Conservation (phyloP, 1,284 basidiomycete genomes). For the Ganoderma resinaceum region DNA sequence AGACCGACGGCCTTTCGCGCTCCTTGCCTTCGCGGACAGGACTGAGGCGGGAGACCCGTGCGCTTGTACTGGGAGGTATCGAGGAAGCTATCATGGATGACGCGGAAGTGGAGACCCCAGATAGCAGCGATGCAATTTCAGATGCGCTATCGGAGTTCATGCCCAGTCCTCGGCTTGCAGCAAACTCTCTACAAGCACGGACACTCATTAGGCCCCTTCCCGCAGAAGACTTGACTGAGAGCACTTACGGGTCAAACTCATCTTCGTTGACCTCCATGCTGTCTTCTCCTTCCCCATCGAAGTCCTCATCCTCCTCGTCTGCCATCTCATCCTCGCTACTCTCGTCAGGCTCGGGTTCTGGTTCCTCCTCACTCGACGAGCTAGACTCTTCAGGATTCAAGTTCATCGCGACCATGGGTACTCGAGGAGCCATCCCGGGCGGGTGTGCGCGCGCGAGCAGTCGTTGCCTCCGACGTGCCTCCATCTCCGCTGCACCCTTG, state of each 20-base stretch:
- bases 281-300: slow-evolving; percentile 56
- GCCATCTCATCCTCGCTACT: slow-evolving; percentile 48
- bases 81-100: slow-evolving; percentile 55
- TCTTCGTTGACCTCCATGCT: slow-evolving; percentile 70
- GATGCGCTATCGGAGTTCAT: slow-evolving; percentile 62
- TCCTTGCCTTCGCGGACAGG: slow-evolving; percentile 66
- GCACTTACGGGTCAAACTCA: slow-evolving; percentile 77
- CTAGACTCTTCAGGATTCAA: slow-evolving; percentile 61
- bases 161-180: slow-evolving; percentile 37
- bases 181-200: slow-evolving; percentile 48
- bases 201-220: slow-evolving; percentile 51
- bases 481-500: slow-evolving; percentile 82
- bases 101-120: slow-evolving; percentile 56
- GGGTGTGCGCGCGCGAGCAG: slow-evolving; percentile 48
- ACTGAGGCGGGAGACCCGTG: slow-evolving; percentile 62
- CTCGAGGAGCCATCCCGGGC: slow-evolving; percentile 27
- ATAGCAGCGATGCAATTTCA: slow-evolving; percentile 62
- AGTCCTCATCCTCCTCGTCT: slow-evolving; percentile 62
- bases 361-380: slow-evolving; percentile 36
- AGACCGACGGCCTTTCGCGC: slow-evolving; percentile 34
- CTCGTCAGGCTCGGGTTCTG: slow-evolving; percentile 37
- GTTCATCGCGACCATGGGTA: slow-evolving; percentile 31
- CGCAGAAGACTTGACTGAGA: slow-evolving; percentile 14
- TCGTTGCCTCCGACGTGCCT: slow-evolving; percentile 67
- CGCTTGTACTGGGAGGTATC: slow-evolving; percentile 48